These are phyloP conservation scores for Paecilomyces sp. DNA, from an alignment of 2,329 filamentous ascomycete genomes.

Conservation along the genomic window DNA sequence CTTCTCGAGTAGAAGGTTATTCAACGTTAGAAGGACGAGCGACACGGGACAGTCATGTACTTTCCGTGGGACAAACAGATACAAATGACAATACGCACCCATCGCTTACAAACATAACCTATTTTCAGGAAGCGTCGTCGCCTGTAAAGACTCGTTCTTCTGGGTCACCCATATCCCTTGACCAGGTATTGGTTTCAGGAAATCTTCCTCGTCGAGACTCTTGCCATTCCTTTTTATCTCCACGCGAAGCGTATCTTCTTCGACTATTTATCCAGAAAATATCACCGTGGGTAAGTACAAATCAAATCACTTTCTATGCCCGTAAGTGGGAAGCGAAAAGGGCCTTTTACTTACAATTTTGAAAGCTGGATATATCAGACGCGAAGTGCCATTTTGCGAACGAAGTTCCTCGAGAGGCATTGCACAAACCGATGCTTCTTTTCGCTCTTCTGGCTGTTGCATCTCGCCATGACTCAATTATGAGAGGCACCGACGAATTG, in stretches of 20 bases:
- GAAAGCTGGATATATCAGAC: conserved; percentile 28
- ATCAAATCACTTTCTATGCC: background rate
- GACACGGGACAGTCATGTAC: background rate
- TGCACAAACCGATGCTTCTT: conserved; percentile 40
- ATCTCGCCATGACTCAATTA: conserved; percentile 38
- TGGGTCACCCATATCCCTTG: background rate
- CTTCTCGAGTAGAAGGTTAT: background rate
- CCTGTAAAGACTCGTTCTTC: background rate
- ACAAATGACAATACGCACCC: background rate
- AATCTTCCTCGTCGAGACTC: conserved; percentile 9
- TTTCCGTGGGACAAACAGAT: background rate
- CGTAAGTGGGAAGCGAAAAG: background rate
- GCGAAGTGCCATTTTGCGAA: conserved; percentile 34
- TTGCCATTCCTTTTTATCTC: conserved; percentile 9
- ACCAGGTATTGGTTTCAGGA: background rate
- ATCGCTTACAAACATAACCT: background rate
- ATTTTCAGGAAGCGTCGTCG: background rate
- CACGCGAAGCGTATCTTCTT: conserved; percentile 26
- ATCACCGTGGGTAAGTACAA: conserved; percentile 22
- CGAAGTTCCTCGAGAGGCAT: conserved; percentile 41
- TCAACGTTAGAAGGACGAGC: background rate
- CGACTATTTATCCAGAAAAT: conserved; percentile 27
- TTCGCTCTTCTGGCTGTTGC: conserved; percentile 43
- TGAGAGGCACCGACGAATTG: conserved; percentile 30
- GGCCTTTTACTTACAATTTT: conserved; percentile 1